phyloP scores from a whole-genome alignment of 192 early-diverging fungal species.

The Coemansia sp. region DNA sequence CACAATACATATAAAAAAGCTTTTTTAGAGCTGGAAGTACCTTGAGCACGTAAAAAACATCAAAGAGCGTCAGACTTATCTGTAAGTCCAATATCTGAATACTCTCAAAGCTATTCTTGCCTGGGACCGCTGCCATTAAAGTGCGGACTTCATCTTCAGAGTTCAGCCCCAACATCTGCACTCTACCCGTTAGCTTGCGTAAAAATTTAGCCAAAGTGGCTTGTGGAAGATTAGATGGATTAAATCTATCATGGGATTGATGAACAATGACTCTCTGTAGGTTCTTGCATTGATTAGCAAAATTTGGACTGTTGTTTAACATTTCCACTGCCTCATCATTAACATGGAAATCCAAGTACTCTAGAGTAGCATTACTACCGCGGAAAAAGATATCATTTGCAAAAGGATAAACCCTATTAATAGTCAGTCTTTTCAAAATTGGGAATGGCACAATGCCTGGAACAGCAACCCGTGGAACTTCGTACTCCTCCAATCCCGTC shows the following conservation, averaged over 20 bases:
- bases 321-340: neutral
- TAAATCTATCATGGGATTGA: neutral
- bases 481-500: neutral
- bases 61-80: neutral
- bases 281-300: neutral
- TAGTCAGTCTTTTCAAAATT: neutral
- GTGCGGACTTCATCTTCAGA: neutral
- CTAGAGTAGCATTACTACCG: conserved; percentile 3
- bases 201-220: neutral
- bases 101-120: neutral
- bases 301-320: neutral
- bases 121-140: neutral
- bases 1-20: neutral
- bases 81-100: neutral
- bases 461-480: neutral
- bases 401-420: neutral
- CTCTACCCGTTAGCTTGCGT: neutral
- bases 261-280: neutral
- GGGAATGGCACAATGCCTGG: conserved; percentile 8
- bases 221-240: neutral
- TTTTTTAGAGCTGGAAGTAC: neutral
- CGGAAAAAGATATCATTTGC: conserved; percentile 6
- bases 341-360: neutral
- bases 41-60: neutral
- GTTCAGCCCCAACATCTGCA: neutral